Evolutionary conservation across 371 early-diverging fungal species (phyloP).

Genomic region (Actinomortierella ambigua): DNA sequence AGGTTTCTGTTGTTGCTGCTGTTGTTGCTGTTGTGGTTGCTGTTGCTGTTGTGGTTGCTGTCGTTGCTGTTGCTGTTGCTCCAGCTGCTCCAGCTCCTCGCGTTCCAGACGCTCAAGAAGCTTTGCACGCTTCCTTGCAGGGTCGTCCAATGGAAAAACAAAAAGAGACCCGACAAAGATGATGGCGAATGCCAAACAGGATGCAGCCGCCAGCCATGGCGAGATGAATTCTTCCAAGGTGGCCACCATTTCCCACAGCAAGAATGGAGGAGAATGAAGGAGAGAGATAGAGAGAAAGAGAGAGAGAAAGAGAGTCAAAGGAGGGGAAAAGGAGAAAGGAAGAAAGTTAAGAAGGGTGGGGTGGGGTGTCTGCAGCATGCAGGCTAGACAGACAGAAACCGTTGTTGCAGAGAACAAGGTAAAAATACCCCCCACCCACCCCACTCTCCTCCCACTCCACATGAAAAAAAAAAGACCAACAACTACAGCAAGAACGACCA

Average conservation of each 20-base stretch:
- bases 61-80: too few relatives aligned
- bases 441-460: background rate
- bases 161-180: constrained; percentile 30
- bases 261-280: background rate
- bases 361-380: too few relatives aligned
- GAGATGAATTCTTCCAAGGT: constrained; percentile 16
- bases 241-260: constrained; percentile 4
- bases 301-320: constrained; percentile 1
- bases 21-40: too few relatives aligned
- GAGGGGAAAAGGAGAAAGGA: background rate
- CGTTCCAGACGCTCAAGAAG: too few relatives aligned
- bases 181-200: constrained; percentile 21
- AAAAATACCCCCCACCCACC: too few relatives aligned
- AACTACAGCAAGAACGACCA: background rate
- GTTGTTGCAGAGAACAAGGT: too few relatives aligned
- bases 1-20: too few relatives aligned
- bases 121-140: too few relatives aligned
- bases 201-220: constrained; percentile 27
- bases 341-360: too few relatives aligned
- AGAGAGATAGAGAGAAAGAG: background rate
- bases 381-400: too few relatives aligned
- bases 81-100: too few relatives aligned
- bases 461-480: background rate
- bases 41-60: too few relatives aligned
- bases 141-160: constrained; percentile 15